Evolutionary conservation across 2,329 filamentous ascomycete genomes (phyloP).

Genomic region (Fusarium graminum): DNA sequence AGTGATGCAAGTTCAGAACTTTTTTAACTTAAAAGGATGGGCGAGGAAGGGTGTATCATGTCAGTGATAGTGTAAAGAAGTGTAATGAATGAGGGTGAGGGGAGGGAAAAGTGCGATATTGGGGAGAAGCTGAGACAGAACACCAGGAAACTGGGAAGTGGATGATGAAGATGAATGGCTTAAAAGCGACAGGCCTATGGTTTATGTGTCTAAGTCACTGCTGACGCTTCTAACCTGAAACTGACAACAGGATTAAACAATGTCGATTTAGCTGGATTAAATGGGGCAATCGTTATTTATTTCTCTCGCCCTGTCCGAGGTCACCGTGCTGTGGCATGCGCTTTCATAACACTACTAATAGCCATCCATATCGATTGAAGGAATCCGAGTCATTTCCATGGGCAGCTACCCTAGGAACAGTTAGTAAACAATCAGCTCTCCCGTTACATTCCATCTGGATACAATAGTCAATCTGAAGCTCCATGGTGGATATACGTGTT

Average conservation of each 20-base stretch:
- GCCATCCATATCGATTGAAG: not conserved
- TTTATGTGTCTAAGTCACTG: not conserved
- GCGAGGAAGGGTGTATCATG: not conserved
- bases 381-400: not conserved
- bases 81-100: not conserved
- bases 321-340: not conserved
- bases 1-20: not conserved
- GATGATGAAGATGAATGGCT: not conserved
- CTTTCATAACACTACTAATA: not conserved
- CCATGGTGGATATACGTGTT: not conserved
- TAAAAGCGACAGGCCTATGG: not conserved
- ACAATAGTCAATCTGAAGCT: not conserved
- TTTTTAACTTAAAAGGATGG: accelerated
- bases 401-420: not conserved
- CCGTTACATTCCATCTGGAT: not conserved
- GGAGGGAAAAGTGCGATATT: not conserved
- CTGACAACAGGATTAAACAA: too few relatives aligned
- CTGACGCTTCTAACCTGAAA: too few relatives aligned
- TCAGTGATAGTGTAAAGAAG: not conserved
- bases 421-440: not conserved
- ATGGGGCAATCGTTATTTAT: accelerated
- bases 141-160: not conserved
- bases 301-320: not conserved
- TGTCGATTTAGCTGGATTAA: not conserved
- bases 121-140: not conserved